Evolutionary conservation across 805 yeast species (phyloP), one percentile per base, ranked within the genome.

Genomic region (Yarrowia divulgata): DNA sequence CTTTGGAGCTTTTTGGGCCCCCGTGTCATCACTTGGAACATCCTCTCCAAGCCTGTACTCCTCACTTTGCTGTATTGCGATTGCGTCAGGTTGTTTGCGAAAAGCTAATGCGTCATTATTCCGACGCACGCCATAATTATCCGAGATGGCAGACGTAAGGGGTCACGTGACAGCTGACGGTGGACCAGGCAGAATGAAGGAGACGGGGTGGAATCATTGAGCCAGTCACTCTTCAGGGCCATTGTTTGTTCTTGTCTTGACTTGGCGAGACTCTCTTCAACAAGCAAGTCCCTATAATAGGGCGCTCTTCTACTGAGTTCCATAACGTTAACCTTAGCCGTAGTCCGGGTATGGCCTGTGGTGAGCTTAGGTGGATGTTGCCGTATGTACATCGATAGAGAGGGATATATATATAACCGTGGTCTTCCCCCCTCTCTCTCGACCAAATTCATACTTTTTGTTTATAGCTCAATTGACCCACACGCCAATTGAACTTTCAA

Each of bases 301-400:
- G 29, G 4, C 29, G 23, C 58, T n/a, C 37, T 57, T 57, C 63
- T 42, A 42, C 48, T 29, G 48, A 57, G n/a, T 57, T 57, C 63
- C 63, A 57, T 57, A 57, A 57, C 63, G 63, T 57, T 57, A 57
- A 57, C 63, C 37, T 57, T 57, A 54, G 45, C 9, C 48, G 19
- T 37, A 37, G 58, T 12, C 57, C 13, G 19, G 23, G 43, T 32
- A 9, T 13, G 23, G 23, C 16, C 23, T 52, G 58, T 34, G 37
- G 37, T 34, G 37, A 9, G 37, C 29, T 23, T 23, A 23, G 23
- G 37, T n/a, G 57, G 29, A 29, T 34, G 57, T 23, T 23, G 29
- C 29, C 29, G 29, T 23, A 23, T 52, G 32, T 37, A 40, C 46
- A 55, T 39, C 4, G 29, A 19, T 37, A 9, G 23, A 9, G 23